Percentiles rank a stretch among this genome's conserved stretches.
Evolutionary conservation across 805 yeast genomes (phyloP).

Genomic region (Scheffersomyces coipomensis): DNA sequence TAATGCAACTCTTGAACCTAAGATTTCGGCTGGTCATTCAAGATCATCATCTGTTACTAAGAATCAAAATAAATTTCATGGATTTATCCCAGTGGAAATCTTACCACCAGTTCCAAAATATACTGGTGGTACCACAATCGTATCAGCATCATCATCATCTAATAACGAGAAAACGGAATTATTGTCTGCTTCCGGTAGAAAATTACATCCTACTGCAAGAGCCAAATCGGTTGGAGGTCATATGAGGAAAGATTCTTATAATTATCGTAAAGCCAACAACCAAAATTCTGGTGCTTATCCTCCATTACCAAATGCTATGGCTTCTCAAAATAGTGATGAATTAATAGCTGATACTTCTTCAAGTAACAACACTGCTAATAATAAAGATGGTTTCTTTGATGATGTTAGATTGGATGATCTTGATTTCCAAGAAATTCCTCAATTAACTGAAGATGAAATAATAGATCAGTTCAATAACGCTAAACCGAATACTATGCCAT

Average conservation of each 20-base stretch:
- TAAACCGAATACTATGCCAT: constrained; percentile 81
- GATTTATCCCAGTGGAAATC: constrained; percentile 41
- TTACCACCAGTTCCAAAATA: constrained; percentile 46
- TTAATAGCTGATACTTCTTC: constrained; percentile 12
- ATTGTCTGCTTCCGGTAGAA: constrained; percentile 17
- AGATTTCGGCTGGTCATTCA: constrained; percentile 11
- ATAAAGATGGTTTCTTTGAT: constrained; percentile 58
- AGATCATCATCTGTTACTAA: constrained; percentile 18
- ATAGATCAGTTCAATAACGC: constrained; percentile 50
- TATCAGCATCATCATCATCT: constrained; percentile 7
- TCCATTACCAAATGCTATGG: constrained; percentile 44
- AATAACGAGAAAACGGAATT: constrained; percentile 4
- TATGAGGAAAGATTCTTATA: constrained; percentile 57
- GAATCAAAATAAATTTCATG: constrained; percentile 26
- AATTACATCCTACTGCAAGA: constrained; percentile 78
- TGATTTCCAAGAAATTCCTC: constrained; percentile 31
- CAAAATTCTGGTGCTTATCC: constrained; percentile 29
- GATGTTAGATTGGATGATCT: constrained; percentile 48
- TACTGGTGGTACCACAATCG: constrained; percentile 23
- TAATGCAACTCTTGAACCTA: constrained; percentile 4
- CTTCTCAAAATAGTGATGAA: constrained; percentile 46
- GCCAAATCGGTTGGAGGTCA: constrained; percentile 85
- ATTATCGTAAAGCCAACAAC: constrained; percentile 5
- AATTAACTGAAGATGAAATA: constrained; percentile 38
- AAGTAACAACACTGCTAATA: constrained; percentile 10